Conservation (phyloP, 2,329 filamentous ascomycete genomes). For the Talaromyces sp. region DNA sequence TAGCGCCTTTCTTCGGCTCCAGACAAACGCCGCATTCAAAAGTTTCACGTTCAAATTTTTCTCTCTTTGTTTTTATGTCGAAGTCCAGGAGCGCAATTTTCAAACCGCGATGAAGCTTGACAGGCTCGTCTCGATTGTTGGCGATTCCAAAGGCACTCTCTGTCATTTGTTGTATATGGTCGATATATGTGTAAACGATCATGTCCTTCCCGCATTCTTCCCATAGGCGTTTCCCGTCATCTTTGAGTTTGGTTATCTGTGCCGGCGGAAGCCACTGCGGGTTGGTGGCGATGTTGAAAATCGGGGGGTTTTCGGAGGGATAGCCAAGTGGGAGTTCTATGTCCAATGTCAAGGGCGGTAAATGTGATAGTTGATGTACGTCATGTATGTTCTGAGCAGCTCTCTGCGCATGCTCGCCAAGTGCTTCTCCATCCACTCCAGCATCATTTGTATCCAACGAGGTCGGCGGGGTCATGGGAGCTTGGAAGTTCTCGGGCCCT, state of each 20-base stretch:
- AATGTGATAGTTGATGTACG: conserved; percentile 47
- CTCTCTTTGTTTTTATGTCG: conserved; percentile 68
- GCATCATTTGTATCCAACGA: conserved; percentile 30
- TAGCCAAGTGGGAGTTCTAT: conserved; percentile 54
- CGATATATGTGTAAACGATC: conserved; percentile 58
- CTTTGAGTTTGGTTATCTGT: conserved; percentile 41
- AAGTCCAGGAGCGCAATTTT: conserved; percentile 73
- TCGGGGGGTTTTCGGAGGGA: conserved; percentile 49
- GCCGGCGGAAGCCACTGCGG: conserved; percentile 50
- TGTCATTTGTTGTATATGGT: conserved; percentile 55
- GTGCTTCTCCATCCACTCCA: conserved; percentile 18
- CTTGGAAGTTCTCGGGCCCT: conserved; percentile 28
- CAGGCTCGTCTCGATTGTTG: conserved; percentile 32
- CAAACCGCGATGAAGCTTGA: conserved; percentile 46
- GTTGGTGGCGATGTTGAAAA: conserved; percentile 45
- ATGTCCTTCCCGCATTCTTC: conserved; percentile 55
- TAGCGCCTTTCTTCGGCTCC: conserved; percentile 82
- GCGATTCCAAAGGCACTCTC: conserved; percentile 52
- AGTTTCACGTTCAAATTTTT: conserved; percentile 74
- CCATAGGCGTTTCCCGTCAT: conserved; percentile 51
- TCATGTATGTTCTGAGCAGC: conserved; percentile 16
- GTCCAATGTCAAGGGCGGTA: conserved; percentile 53
- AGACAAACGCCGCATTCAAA: conserved; percentile 87
- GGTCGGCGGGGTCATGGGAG: conserved; percentile 37
- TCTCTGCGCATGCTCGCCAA: not conserved